phyloP scores from a whole-genome alignment of 345 rosid species.

The Citrus sp. region DNA sequence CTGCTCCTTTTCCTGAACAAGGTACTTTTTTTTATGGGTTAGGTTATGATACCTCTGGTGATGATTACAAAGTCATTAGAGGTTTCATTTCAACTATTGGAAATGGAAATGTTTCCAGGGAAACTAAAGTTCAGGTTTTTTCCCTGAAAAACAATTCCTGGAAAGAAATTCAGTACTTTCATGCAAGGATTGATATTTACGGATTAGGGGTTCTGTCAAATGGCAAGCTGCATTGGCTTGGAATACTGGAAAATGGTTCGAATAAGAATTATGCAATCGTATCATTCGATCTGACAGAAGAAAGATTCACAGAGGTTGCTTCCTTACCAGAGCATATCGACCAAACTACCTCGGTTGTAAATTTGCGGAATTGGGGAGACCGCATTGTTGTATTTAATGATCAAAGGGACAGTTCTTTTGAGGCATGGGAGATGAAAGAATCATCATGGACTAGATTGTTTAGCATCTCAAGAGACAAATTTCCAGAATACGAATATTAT shows the following conservation, averaged over 20 bases:
- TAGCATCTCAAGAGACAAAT: conserved; percentile 15
- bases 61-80: conserved; percentile 29
- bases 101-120: background rate
- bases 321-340: conserved; percentile 1
- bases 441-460: conserved; percentile 29
- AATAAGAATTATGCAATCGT: background rate
- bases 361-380: conserved; percentile 24
- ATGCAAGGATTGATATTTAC: background rate
- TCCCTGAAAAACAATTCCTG: conserved; percentile 24
- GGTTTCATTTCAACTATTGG: background rate
- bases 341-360: background rate
- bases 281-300: background rate
- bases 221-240: conserved; percentile 31
- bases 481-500: background rate
- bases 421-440: conserved; percentile 34
- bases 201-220: conserved; percentile 22
- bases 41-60: conserved; percentile 29
- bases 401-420: conserved; percentile 14
- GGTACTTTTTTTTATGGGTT: conserved; percentile 17
- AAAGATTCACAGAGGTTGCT: background rate
- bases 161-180: conserved; percentile 17
- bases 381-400: conserved; percentile 23
- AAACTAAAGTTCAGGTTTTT: conserved; percentile 16
- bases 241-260: background rate
- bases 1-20: conserved; percentile 1